Evolutionary conservation across 768 basidiomycete species (phyloP).

Genomic region (Lactarius indigo): DNA sequence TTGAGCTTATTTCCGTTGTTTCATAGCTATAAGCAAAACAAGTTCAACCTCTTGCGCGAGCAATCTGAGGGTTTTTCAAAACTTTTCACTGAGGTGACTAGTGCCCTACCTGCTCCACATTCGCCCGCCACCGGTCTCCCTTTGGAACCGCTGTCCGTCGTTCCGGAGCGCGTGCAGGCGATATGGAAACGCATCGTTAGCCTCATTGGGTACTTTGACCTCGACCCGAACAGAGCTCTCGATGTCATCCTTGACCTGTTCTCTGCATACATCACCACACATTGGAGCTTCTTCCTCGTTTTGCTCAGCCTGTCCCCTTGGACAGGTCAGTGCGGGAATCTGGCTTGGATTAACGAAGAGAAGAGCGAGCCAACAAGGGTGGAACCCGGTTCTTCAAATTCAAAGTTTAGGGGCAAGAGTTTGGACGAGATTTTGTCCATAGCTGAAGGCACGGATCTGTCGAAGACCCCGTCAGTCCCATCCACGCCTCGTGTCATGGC

Average conservation of each 20-base stretch:
- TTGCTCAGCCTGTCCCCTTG: slow-evolving; percentile 87
- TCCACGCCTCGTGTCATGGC: slow-evolving; percentile 62
- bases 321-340: slow-evolving; percentile 32
- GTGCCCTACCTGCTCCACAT: slow-evolving; percentile 72
- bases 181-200: slow-evolving; percentile 85
- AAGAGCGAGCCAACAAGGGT: slow-evolving; percentile 10
- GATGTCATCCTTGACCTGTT: slow-evolving; percentile 93
- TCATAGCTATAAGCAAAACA: slow-evolving; percentile 93
- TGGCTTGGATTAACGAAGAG: slow-evolving; percentile 19
- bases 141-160: slow-evolving; percentile 51
- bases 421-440: slow-evolving; percentile 64
- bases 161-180: slow-evolving; percentile 60
- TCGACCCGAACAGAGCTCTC: slow-evolving; percentile 91
- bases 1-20: background rate
- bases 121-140: slow-evolving; percentile 63
- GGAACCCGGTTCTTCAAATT: slow-evolving; percentile 25
- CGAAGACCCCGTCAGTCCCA: slow-evolving; percentile 20
- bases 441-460: slow-evolving; percentile 40
- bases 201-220: slow-evolving; percentile 92
- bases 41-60: slow-evolving; percentile 95
- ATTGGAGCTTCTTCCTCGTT: slow-evolving; percentile 86
- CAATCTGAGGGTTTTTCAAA: slow-evolving; percentile 98
- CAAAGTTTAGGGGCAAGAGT: slow-evolving; percentile 50
- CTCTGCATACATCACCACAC: slow-evolving; percentile 72
- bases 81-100: slow-evolving; percentile 78